A percentile compares a stretch with the other conserved stretches of the same genome.
Evolutionary conservation across 225 moss, liverwort and hornwort genomes (phyloP).

Genomic region (Asterella californica): DNA sequence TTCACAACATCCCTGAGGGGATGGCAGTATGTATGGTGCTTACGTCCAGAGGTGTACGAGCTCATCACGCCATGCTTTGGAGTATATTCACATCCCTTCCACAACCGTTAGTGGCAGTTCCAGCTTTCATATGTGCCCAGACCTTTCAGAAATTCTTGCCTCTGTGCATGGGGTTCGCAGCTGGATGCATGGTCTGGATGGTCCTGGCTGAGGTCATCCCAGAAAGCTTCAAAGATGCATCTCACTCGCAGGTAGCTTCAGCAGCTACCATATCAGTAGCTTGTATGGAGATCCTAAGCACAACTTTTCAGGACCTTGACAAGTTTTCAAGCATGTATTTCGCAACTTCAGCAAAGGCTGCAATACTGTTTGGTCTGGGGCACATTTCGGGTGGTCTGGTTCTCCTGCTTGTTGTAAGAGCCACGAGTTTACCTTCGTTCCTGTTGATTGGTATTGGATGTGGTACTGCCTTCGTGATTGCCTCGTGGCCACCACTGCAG

Average conservation of each 20-base stretch:
- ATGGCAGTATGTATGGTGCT: slow-evolving; percentile 95
- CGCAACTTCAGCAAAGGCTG: slow-evolving; percentile 38
- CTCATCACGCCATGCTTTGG: slow-evolving; percentile 81
- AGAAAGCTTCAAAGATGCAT: slow-evolving; percentile 87
- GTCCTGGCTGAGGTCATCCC: slow-evolving; percentile 96
- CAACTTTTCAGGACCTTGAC: slow-evolving; percentile 59
- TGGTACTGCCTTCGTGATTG: slow-evolving; percentile 68
- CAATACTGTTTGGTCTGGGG: slow-evolving; percentile 60
- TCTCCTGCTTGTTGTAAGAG: slow-evolving; percentile 45
- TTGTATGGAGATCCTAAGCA: slow-evolving; percentile 88
- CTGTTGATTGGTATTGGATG: slow-evolving; percentile 74
- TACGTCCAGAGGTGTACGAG: slow-evolving; percentile 71
- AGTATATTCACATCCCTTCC: slow-evolving; percentile 98
- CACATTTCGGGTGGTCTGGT: slow-evolving; percentile 62
- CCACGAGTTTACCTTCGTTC: slow-evolving; percentile 48
- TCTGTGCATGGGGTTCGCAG: slow-evolving; percentile 95
- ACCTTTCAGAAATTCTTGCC: slow-evolving; percentile 84
- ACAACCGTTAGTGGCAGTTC: slow-evolving; percentile 90
- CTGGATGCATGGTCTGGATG: slow-evolving; percentile 99
- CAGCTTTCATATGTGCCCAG: slow-evolving; percentile 92
- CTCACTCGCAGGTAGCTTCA: slow-evolving; percentile 81
- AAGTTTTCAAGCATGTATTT: slow-evolving; percentile 45
- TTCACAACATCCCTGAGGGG: slow-evolving; percentile 93
- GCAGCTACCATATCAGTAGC: slow-evolving; percentile 88
- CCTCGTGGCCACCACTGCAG: slow-evolving; percentile 76